Evolutionary conservation across 495 filamentous ascomycete species (phyloP).

Genomic region (Cenococcum geophilum): DNA sequence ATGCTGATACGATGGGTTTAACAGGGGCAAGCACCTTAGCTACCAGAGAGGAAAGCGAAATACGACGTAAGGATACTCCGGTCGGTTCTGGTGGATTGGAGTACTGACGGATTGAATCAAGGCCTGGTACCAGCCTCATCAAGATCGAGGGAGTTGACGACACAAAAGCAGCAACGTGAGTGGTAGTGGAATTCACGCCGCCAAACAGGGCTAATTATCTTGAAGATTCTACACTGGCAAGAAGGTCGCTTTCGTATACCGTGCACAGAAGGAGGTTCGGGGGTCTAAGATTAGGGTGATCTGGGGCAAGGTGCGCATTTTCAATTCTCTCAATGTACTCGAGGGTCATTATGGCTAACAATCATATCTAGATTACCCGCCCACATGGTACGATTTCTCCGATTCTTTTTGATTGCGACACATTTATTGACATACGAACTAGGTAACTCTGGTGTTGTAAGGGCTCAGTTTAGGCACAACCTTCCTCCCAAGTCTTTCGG

Average conservation of each 20-base stretch:
- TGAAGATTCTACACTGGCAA: conserved; percentile 53
- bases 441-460: conserved; percentile 95
- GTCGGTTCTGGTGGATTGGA: not conserved
- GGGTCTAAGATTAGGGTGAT: conserved; percentile 97
- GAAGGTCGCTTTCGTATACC: conserved; percentile 95
- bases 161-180: conserved; percentile 62
- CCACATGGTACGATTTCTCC: conserved; percentile 63
- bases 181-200: conserved; percentile 36
- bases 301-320: conserved; percentile 78
- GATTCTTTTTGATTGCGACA: not conserved
- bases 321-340: not conserved
- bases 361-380: conserved; percentile 48
- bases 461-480: conserved; percentile 91
- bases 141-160: conserved; percentile 94
- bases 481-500: conserved; percentile 94
- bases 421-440: conserved; percentile 9
- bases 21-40: conserved; percentile 64
- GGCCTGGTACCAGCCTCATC: conserved; percentile 70
- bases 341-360: not conserved
- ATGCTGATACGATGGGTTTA: conserved; percentile 9
- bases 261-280: conserved; percentile 81
- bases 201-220: conserved; percentile 32
- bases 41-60: conserved; percentile 68
- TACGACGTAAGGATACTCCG: conserved; percentile 13
- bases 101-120: too few relatives aligned